Percentiles rank a stretch among this genome's conserved stretches.
phyloP scores from a whole-genome alignment of 2,329 filamentous ascomycete genomes.

The Leptographium flavum region DNA sequence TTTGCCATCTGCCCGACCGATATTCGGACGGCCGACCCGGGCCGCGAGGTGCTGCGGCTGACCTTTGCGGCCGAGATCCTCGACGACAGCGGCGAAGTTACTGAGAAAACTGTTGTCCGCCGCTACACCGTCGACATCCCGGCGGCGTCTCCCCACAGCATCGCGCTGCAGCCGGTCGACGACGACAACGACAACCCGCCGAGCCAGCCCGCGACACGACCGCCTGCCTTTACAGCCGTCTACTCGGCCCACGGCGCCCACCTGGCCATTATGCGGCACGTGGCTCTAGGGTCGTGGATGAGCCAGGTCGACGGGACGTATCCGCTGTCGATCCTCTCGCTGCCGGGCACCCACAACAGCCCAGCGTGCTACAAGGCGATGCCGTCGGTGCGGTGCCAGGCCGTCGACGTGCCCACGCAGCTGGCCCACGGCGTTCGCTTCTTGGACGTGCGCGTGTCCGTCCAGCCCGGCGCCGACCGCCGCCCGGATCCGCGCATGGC shows the following conservation, averaged over 20 bases:
- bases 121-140: conserved; percentile 61
- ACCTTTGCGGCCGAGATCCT: conserved; percentile 40
- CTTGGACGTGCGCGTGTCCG: conserved; percentile 71
- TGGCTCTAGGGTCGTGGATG: conserved; percentile 70
- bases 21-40: conserved; percentile 41
- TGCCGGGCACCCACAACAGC: conserved; percentile 92
- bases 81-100: no score
- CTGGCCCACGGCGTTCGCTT: conserved; percentile 85
- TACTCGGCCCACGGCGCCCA: conserved; percentile 43
- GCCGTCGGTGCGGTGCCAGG: conserved; percentile 87
- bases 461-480: conserved; percentile 13
- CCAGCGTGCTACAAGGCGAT: conserved; percentile 74
- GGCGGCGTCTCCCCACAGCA: conserved; percentile 43
- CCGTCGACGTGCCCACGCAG: conserved; percentile 61
- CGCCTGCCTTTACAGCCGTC: conserved; percentile 47
- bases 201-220: conserved; percentile 7
- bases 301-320: conserved; percentile 53
- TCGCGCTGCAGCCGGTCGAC: conserved; percentile 43
- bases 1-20: conserved; percentile 54
- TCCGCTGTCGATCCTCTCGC: conserved; percentile 67
- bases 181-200: neutral
- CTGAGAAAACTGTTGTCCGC: neutral
- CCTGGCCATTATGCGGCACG: conserved; percentile 55
- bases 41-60: conserved; percentile 55
- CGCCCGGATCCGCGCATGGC: conserved; percentile 48